These are phyloP conservation scores for Rhododendron ovatum DNA, from an alignment of 148 eudicot species.

Conservation along the genomic window DNA sequence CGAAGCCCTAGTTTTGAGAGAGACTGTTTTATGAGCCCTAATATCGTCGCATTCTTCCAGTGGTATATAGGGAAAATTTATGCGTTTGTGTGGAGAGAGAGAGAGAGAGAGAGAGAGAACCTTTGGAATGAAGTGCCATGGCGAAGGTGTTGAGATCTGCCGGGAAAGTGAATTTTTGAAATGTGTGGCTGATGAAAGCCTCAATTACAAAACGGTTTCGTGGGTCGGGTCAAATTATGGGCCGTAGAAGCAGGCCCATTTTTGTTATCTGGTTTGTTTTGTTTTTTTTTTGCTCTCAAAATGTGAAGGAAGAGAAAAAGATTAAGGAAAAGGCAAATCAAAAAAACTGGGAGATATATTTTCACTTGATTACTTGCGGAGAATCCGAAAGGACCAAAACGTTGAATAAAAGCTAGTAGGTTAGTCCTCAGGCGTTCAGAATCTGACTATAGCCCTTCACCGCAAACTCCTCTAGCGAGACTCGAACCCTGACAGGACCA, in stretches of 20 bases:
- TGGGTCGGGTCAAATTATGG: background rate
- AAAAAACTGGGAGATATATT: no score
- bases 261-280: background rate
- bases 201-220: background rate
- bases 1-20: background rate
- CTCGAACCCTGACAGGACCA: no score
- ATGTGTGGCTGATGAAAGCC: background rate
- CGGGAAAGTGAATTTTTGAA: slow-evolving; percentile 20
- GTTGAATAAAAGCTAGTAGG: no score
- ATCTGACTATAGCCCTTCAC: no score
- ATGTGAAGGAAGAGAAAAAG: no score
- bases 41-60: background rate
- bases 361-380: no score
- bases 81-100: background rate
- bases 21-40: background rate
- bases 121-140: slow-evolving; percentile 13
- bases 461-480: no score
- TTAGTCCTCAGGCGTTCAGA: no score
- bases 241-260: background rate
- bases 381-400: no score
- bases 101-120: slow-evolving; percentile 6
- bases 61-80: background rate
- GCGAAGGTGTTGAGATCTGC: background rate
- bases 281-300: no score
- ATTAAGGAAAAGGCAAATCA: no score